Conservation (phyloP, 257 asterid species). For the Galeopsis tetrahit region DNA sequence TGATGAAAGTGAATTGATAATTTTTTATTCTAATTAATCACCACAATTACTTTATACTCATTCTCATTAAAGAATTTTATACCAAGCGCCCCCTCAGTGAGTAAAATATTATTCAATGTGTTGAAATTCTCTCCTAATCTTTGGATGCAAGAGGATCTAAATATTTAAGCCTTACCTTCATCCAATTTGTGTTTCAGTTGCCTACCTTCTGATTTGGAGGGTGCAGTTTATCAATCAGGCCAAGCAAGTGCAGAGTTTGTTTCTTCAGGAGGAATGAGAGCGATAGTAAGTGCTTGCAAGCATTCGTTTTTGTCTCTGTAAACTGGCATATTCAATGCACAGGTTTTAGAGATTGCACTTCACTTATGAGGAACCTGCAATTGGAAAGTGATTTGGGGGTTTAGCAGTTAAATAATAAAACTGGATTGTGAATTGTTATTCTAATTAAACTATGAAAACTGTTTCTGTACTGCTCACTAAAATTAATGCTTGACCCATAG, state of each 20-base stretch:
- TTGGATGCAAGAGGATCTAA: background rate
- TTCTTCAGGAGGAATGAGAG: conserved; percentile 86
- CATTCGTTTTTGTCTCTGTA: background rate
- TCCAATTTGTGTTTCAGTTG: conserved; percentile 62
- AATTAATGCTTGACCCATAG: background rate
- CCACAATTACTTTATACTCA: no score
- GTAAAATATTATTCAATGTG: background rate
- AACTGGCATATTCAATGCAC: background rate
- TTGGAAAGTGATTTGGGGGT: conserved; percentile 12
- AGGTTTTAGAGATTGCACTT: background rate
- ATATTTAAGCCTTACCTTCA: conserved; percentile 1
- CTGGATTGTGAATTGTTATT: background rate
- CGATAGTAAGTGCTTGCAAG: conserved; percentile 60
- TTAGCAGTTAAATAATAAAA: background rate
- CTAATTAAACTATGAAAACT: background rate
- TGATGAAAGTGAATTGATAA: no score
- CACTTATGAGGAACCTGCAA: background rate
- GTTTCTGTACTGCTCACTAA: background rate
- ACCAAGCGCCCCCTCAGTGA: background rate
- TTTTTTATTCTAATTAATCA: no score
- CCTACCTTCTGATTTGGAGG: conserved; percentile 93
- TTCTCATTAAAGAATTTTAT: no score
- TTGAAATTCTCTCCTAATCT: background rate
- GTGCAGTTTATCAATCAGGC: conserved; percentile 91
- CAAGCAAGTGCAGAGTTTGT: conserved; percentile 83